Percentiles rank a stretch among this genome's conserved stretches.
Conservation (phyloP, 1,284 basidiomycete genomes). For the Cryptococcus hybrid region DNA sequence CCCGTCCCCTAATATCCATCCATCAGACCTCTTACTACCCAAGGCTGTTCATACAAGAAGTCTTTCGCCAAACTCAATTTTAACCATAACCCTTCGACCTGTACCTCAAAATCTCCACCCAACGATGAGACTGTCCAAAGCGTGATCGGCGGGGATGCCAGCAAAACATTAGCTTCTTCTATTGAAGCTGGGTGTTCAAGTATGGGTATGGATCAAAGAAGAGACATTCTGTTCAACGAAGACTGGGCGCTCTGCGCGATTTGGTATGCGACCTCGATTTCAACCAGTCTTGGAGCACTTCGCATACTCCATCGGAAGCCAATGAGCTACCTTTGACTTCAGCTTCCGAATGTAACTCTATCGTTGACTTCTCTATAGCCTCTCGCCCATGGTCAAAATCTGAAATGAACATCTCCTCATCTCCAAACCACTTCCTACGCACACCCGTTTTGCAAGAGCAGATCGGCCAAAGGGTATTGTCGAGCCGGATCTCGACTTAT, state of each 20-base stretch:
- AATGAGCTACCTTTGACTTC: background rate
- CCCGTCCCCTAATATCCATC: background rate
- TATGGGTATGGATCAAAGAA: constrained; percentile 3
- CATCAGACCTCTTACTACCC: constrained; percentile 15
- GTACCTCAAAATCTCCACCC: too few relatives aligned
- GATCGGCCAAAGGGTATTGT: too few relatives aligned
- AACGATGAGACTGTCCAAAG: constrained; percentile 8
- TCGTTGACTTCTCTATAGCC: too few relatives aligned
- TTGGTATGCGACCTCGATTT: constrained; percentile 45
- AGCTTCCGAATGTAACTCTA: too few relatives aligned
- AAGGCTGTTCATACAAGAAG: constrained; percentile 12
- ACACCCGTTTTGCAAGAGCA: too few relatives aligned
- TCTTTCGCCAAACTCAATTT: constrained; percentile 23
- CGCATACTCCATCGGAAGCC: constrained; percentile 6
- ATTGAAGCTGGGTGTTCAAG: background rate
- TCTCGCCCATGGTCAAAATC: too few relatives aligned
- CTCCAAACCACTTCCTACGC: too few relatives aligned
- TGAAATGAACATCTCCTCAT: too few relatives aligned
- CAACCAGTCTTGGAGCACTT: constrained; percentile 38
- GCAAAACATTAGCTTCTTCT: constrained; percentile 2
- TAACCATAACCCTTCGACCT: constrained; percentile 14
- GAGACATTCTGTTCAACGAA: constrained; percentile 5
- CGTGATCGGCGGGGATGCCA: constrained; percentile 6
- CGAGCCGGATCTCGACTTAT: too few relatives aligned
- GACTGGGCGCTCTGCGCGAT: constrained; percentile 36